These are phyloP conservation scores for Claviceps fusiformis DNA, from an alignment of 2,329 filamentous ascomycete species.

Conservation along the genomic window DNA sequence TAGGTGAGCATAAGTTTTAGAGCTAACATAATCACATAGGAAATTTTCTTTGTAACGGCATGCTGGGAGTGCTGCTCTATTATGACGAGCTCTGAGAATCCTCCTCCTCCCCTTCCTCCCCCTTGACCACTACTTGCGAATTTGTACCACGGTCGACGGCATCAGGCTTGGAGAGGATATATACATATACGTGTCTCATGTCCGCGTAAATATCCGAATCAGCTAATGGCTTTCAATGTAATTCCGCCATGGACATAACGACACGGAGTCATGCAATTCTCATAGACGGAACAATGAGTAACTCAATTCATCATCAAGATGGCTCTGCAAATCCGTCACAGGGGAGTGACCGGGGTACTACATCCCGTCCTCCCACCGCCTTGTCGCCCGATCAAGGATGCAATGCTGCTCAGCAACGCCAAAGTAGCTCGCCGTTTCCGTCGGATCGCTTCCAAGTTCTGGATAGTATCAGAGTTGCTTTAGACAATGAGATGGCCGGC, in stretches of 20 bases:
- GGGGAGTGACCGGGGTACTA: slow-evolving; percentile 7
- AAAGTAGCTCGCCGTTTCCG: slow-evolving; percentile 22
- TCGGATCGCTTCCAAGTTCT: slow-evolving; percentile 1
- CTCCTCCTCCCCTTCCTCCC: not conserved
- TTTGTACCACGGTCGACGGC: slow-evolving; percentile 2
- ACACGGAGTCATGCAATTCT: not conserved
- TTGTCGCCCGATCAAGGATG: not conserved
- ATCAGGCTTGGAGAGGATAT: slow-evolving; percentile 1
- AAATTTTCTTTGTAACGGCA: not conserved
- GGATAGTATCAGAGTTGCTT: slow-evolving; percentile 10
- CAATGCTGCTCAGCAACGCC: slow-evolving; percentile 11
- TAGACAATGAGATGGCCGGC: slow-evolving; percentile 13
- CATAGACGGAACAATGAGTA: not conserved
- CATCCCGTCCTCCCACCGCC: not conserved
- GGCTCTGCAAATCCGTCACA: slow-evolving; percentile 1
- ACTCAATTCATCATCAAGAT: not conserved
- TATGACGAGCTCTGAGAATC: slow-evolving; percentile 1
- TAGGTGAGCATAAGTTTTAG: slow-evolving; percentile 1
- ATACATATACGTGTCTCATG: slow-evolving; percentile 1
- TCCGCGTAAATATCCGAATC: slow-evolving; percentile 1
- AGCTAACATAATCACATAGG: slow-evolving; percentile 6
- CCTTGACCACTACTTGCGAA: slow-evolving; percentile 4
- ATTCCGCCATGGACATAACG: slow-evolving; percentile 4
- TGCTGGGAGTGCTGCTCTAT: not conserved
- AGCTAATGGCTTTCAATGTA: slow-evolving; percentile 1